Base-by-base conservation (phyloP, 2,329 filamentous ascomycete species). In the Calcarisporium arbuscula region DNA sequence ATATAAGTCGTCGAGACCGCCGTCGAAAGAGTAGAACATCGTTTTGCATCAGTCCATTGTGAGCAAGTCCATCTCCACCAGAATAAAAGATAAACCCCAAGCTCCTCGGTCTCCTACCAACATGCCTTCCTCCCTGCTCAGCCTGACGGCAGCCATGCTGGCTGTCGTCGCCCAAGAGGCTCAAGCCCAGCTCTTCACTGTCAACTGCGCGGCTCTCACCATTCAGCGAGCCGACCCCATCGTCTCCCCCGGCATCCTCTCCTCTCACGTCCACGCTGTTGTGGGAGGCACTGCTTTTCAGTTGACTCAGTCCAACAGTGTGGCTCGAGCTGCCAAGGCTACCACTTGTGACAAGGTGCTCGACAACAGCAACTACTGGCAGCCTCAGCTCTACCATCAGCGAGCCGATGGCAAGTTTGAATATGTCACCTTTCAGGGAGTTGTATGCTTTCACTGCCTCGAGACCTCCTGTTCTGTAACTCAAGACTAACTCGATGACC, bases 361-460 rank as follows among this genome's bases (percentile, higher is more conserved):
- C 42, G 80, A 84, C 52, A 60, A 73, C 38, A 80, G 72, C 36
- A 81, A 76, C 49, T 85, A 85, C 59, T 85, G 81, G 80, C 74
- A 74, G 12, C 80, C 80, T 1, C 65, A 66, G 41, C 58, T 84
- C 2, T 61, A 57, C 44, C 64, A 63, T 38, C 57, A 70, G 39
- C 65, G 69, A 28, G 50, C 67, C 28, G 71, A 79, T 48, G 77
- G 77, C 10, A 71, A 62, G 35, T 77, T 81, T 22, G 57, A 60
- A 43, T 48, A 54, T 9, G 58, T 65, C 11, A 34, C 48, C 2
- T 60, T 53, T 42, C 45, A 51, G 32, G 51, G 52, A 25, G 49
- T 41, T 26, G 52, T 53, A 34, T 36, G 50, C 43, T 25, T 6
- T 22, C 10, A 3, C 9, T n/a, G 22, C 11, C 17, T 8, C 14